phyloP scores from a whole-genome alignment of 164 flowering plant species.

The Magnolia sinica region DNA sequence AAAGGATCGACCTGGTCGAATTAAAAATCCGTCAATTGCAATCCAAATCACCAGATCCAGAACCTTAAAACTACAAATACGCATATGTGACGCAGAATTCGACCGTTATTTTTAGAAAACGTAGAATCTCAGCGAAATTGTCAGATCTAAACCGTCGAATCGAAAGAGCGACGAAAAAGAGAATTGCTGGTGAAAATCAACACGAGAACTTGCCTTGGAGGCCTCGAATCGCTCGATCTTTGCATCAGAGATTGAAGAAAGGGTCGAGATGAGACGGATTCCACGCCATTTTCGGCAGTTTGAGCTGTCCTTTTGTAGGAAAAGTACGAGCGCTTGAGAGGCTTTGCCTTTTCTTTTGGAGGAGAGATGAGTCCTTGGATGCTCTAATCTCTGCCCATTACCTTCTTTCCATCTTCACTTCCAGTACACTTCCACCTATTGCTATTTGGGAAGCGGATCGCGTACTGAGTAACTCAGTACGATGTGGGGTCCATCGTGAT shows the following conservation, averaged over 20 bases:
- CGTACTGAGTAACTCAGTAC: no score
- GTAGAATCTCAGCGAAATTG: background rate
- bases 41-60: background rate
- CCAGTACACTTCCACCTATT: no score
- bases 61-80: background rate
- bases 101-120: background rate
- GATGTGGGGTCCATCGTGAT: no score
- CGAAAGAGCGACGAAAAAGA: background rate
- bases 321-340: background rate
- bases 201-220: background rate
- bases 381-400: background rate
- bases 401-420: no score
- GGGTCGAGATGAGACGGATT: background rate
- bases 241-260: background rate
- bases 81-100: background rate
- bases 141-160: conserved; percentile 2
- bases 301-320: no score
- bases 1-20: background rate
- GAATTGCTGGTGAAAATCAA: background rate
- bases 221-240: background rate
- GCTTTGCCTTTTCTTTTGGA: background rate
- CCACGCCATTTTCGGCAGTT: background rate
- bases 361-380: background rate
- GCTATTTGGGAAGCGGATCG: no score
- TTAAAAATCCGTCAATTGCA: background rate